Evolutionary conservation across 2,329 filamentous ascomycete genomes (phyloP), one percentile per base, ranked within the genome.

Genomic region (Whalleya microplaca): DNA sequence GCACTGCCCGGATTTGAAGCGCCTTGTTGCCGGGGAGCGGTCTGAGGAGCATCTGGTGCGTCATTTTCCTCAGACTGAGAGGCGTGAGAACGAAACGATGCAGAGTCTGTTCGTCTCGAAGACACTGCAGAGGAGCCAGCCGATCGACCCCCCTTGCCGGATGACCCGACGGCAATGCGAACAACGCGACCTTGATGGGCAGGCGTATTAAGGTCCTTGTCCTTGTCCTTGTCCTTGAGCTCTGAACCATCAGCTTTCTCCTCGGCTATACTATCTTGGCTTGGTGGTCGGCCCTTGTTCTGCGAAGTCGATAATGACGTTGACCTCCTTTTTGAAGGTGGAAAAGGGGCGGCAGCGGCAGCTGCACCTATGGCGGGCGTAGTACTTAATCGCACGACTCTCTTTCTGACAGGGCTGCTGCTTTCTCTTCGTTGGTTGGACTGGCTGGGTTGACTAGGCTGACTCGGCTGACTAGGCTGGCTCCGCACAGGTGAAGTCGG

Each of bases 331-430:
- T 78, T 79, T 12, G 72, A 63, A 3, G 76, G 73, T 69, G 68
- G 65, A 41, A 63, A 64, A 37, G 64, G 64, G 4, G 65, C 64
- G 7, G 62, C 57, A 16, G 62, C 56, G 14, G 64, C 50, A 18
- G 65, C 42, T n/a, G 54, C 56, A 8, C 59, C 64, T 68, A n/a
- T n/a, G n/a, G n/a, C n/a, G n/a, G 81, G 76, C 1, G 79, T 77
- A 54, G 78, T 78, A 69, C 82, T 85, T 18, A 86, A 72, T 14
- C 84, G 79, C 16, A 86, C 82, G 27, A 86, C 80, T 41, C 84
- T 75, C 67, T 84, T 85, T 59, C 83, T 76, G 2, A 77, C 74
- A 0, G 83, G 83, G 63, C 82, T 85, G 51, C 72, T 74, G 41
- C 84, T 81, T 45, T 76, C 73, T 29, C 67, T 71, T 23, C 64